Base-by-base conservation (phyloP, 2,329 filamentous ascomycete species). In the Colletotrichum higginsianum region DNA sequence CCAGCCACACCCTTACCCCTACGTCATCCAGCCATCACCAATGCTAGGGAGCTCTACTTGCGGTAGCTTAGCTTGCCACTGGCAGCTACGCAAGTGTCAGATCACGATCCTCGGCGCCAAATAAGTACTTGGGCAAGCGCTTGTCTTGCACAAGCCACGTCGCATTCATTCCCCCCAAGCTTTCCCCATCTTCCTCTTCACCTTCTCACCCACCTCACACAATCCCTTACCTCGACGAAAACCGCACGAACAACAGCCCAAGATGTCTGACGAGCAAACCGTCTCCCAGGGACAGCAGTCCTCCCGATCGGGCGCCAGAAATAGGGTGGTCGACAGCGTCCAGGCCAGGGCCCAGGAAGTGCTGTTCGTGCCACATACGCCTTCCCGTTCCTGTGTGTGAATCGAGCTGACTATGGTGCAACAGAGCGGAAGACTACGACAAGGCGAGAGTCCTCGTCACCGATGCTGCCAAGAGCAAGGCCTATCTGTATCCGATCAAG, bases 401-500 rank as follows among this genome's bases (percentile, higher is more conserved):
- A 13, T 23, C 15, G 44, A 47, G 47, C 65, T 75, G 67, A 77
- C 64, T 18, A 61, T 68, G 63, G 72, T 47, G 52, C 21, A 38
- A 50, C 74, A 91, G 89, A 53, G 85, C 89, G 74, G 91, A 95
- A 75, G 95, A 98, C 78, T 91, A 91, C 67, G 86, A 89, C 72
- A 90, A 91, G 74, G 88, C 93, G 66, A 90, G 86, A 75, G 82
- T 82, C 18, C 85, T 95, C 47, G 86, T 94, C 52, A 83, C 87
- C 50, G 90, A 94, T 77, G 93, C 94, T 42, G 89, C 91, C 62
- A 90, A 87, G 76, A 97, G 94, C 74, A 90, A 91, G 61, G 90
- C 95, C 15, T 76, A 76, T 58, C 62, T 97, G 74, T 98, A 98
- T 82, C 96, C 96, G 35, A 87, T 98, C 82, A 95, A 88, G 85